Evolutionary conservation across 164 flowering plant species (phyloP).

Genomic region (Echeveria elegans): DNA sequence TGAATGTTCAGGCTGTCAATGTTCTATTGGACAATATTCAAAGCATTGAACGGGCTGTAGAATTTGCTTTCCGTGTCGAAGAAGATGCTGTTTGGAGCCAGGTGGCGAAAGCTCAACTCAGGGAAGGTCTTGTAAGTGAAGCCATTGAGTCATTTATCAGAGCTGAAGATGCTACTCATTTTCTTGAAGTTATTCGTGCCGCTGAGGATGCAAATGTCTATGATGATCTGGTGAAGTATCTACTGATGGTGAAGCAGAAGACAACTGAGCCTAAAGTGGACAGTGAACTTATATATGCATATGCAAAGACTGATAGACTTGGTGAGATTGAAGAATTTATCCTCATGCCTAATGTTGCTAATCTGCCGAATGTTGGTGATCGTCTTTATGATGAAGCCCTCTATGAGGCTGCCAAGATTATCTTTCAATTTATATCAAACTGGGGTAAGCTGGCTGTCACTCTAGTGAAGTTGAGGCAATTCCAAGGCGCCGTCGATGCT

Average conservation of each 20-base stretch:
- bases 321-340: slow-evolving; percentile 95
- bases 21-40: slow-evolving; percentile 81
- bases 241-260: slow-evolving; percentile 93
- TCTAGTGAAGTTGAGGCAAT: slow-evolving; percentile 77
- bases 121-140: slow-evolving; percentile 90
- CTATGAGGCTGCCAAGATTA: slow-evolving; percentile 94
- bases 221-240: slow-evolving; percentile 86
- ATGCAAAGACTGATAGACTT: slow-evolving; percentile 94
- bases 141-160: slow-evolving; percentile 98
- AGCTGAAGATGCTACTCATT: slow-evolving; percentile 89
- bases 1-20: slow-evolving; percentile 98
- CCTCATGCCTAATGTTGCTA: slow-evolving; percentile 97
- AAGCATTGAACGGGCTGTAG: slow-evolving; percentile 92
- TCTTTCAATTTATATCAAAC: slow-evolving; percentile 86
- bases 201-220: slow-evolving; percentile 80
- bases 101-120: slow-evolving; percentile 93
- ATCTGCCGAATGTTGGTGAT: slow-evolving; percentile 93
- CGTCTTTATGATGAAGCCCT: slow-evolving; percentile 83
- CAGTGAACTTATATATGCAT: slow-evolving; percentile 94
- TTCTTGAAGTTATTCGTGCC: slow-evolving; percentile 82
- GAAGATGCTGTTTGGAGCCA: slow-evolving; percentile 99
- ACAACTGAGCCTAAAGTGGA: slow-evolving; percentile 92
- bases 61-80: slow-evolving; percentile 98
- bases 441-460: slow-evolving; percentile 93
- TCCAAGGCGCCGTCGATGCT: slow-evolving; percentile 99